Conservation (phyloP, 495 filamentous ascomycete genomes). For the Hypoxylon trugodes region DNA sequence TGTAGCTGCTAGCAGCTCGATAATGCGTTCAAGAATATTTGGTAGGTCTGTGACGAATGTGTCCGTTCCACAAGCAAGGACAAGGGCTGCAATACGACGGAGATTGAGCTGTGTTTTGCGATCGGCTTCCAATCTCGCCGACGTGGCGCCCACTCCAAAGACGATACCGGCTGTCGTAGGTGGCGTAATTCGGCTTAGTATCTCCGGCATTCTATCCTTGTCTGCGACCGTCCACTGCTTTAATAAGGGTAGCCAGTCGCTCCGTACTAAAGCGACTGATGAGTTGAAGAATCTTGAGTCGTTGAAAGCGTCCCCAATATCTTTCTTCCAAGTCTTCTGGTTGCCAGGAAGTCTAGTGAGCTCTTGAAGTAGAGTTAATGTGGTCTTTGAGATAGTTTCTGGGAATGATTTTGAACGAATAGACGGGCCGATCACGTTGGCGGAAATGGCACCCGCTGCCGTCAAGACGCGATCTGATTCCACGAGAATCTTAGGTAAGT, state of each 20-base stretch:
- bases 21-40: constrained; percentile 79
- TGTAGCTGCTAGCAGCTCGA: constrained; percentile 87
- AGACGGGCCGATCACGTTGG: constrained; percentile 81
- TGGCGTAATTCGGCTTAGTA: constrained; percentile 78
- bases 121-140: constrained; percentile 93
- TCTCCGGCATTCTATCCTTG: constrained; percentile 85
- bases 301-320: constrained; percentile 89
- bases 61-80: constrained; percentile 77
- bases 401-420: constrained; percentile 89
- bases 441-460: constrained; percentile 80
- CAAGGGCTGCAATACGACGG: constrained; percentile 77
- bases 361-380: constrained; percentile 77
- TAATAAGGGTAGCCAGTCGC: constrained; percentile 82
- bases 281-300: constrained; percentile 83
- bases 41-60: constrained; percentile 80
- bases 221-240: constrained; percentile 84
- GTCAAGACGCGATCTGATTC: constrained; percentile 84
- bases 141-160: constrained; percentile 95
- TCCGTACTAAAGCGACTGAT: constrained; percentile 69
- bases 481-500: constrained; percentile 83
- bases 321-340: constrained; percentile 92
- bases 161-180: constrained; percentile 97
- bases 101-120: constrained; percentile 92
- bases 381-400: constrained; percentile 77
- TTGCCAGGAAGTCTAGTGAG: constrained; percentile 78